Base-by-base conservation (phyloP, 768 basidiomycete genomes). In the Wakefieldia striispora region DNA sequence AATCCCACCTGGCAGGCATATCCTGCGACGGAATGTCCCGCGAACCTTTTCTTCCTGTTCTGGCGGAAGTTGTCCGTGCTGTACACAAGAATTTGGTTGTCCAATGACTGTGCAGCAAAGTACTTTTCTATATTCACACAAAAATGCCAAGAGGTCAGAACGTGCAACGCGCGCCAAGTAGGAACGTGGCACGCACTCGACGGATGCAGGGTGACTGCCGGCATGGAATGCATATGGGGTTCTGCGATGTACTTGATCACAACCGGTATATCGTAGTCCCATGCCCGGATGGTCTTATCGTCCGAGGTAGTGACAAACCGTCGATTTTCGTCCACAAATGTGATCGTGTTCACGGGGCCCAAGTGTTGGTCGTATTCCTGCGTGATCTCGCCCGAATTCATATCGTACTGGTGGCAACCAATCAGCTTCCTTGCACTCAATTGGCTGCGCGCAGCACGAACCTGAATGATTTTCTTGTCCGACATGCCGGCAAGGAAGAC, bases 221-320 rank as follows among this genome's bases (percentile, higher is more conserved):
- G 97, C 95, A 99, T 98, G 16, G 93, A 97, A 72, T 99, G 95
- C 97, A 99, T 98, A 64, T 93, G 86, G 4, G 97, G 97, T 69
- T 99, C 97, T 17, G 97, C 95, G 51, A 98, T 98, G 68, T 97
- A 97, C 70, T 99, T 99, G 77, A 99, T 98, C 45, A 97, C 93
- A 31, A 98, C 97, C 6, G 97, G 97, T 55, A 99, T 98, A 70
- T 99, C 97, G 68, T 88, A 98, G 68, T 99, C 97, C 97, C 97
- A 99, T 16, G 93, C 95, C 39, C 97, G 86, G 55, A 99, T 97
- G 2, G 94, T 97, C 73, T 98, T 98, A 73, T 99, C 97, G 66
- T 99, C 97, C 10, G 94, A 97, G 13, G 95, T 98, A 2, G 97
- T 98, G 45, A 98, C 88, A 64, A 99, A 98, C 49, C 95, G 82